Evolutionary conservation across 1,284 basidiomycete species (phyloP).

Genomic region (Apiotrichum mycotoxinovorans): DNA sequence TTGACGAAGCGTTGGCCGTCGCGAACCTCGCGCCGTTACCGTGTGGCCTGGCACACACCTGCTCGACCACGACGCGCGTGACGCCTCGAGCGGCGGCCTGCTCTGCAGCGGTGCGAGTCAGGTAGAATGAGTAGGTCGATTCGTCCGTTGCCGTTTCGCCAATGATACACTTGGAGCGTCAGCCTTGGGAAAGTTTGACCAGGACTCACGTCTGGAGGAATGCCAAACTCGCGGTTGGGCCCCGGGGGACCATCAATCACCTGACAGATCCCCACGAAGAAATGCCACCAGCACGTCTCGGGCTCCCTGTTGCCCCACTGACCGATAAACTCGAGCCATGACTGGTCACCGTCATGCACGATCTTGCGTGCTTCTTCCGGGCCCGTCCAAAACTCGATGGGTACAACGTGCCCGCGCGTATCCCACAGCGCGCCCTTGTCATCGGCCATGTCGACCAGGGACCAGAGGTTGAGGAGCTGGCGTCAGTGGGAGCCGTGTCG

Average conservation of each 20-base stretch:
- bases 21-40: slow-evolving; percentile 14
- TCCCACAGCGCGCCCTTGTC: slow-evolving; percentile 46
- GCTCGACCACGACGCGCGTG: slow-evolving; percentile 34
- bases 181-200: neutral
- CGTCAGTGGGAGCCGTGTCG: slow-evolving; percentile 31
- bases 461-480: slow-evolving; percentile 29
- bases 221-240: slow-evolving; percentile 40
- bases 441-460: slow-evolving; percentile 42
- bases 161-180: slow-evolving; percentile 31
- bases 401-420: slow-evolving; percentile 35
- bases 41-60: slow-evolving; percentile 32
- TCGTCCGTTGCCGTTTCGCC: slow-evolving; percentile 15
- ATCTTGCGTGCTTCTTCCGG: slow-evolving; percentile 21
- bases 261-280: slow-evolving; percentile 38
- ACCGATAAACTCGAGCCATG: slow-evolving; percentile 43
- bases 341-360: slow-evolving; percentile 25
- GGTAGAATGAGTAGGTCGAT: slow-evolving; percentile 32
- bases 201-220: slow-evolving; percentile 34
- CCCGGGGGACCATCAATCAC: slow-evolving; percentile 38
- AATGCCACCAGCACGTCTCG: slow-evolving; percentile 41
- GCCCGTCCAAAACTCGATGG: slow-evolving; percentile 38
- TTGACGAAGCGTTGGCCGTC: neutral
- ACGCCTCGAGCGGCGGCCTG: slow-evolving; percentile 20
- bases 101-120: slow-evolving; percentile 16
- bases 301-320: slow-evolving; percentile 44